Evolutionary conservation across 2,329 filamentous ascomycete species (phyloP), one percentile per base, ranked within the genome.

Genomic region (Colletotrichum orchidophilum): DNA sequence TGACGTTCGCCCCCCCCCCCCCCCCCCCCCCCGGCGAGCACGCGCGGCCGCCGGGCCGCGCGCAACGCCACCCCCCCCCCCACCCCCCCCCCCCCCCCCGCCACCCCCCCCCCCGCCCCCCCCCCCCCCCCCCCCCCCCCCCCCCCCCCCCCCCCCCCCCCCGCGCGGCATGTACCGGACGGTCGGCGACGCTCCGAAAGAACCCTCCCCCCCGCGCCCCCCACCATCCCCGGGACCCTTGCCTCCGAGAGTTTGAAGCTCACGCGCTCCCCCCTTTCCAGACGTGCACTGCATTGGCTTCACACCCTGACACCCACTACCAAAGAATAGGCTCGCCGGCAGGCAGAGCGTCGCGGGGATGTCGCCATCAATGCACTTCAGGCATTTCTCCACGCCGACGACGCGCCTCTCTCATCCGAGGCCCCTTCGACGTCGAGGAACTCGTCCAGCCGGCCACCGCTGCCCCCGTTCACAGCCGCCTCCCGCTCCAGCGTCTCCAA

Each of bases 401-500:
- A 46, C 39, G 39, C 55, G 33, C 53, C 53, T 46, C 33, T 42
- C 31, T 69, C 58, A 46, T 63, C 64, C 33, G 42, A 42, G 24
- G 42, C 57, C 12, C 64, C 58, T 29, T 68, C 58, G 53, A 68
- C 69, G 35, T 60, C 63, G 24, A 66, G 49, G 27, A 62, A 70
- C 21, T 59, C 72, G 15, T 63, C 46, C 24, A 62, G 5, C 21
- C 62, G 68, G n/a, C 58, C 15, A 11, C 46, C 26, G 39, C 50
- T 18, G 31, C 15, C 55, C 18, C 42, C 61, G 33, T 33, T 53
- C 54, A 59, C 24, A 15, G 58, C 72, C 62, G 62, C 64, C 21
- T 70, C 70, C 18, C 49, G 46, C 65, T 74, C 70, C 59, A 70
- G 21, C 26, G 35, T 39, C 21, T 66, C 66, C 59, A 74, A 35